Conservation (phyloP, 331 rosid genomes). For the Saraca asoca region DNA sequence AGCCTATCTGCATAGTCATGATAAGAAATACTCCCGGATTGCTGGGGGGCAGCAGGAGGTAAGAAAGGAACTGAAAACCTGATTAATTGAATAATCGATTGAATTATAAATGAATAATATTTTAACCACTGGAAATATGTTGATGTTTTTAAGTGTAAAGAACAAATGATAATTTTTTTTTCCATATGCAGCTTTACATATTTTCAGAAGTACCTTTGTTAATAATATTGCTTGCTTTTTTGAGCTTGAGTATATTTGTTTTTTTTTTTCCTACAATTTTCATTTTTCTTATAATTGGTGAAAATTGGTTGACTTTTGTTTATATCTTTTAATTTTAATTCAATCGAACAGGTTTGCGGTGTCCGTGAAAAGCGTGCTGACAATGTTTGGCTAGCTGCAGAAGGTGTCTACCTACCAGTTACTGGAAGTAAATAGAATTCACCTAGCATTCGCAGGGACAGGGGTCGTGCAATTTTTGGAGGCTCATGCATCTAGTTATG, state of each 20-base stretch:
- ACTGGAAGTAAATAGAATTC: constrained; percentile 62
- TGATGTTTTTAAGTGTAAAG: neutral
- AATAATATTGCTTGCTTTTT: neutral
- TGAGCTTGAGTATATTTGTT: neutral
- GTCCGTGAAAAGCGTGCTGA: constrained; percentile 86
- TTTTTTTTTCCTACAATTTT: neutral
- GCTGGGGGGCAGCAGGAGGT: constrained; percentile 99
- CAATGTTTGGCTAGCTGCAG: constrained; percentile 91
- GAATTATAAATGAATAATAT: neutral
- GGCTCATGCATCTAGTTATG: constrained; percentile 36
- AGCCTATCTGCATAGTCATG: constrained; percentile 79
- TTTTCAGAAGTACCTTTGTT: constrained; percentile 1
- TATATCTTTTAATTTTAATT: constrained; percentile 8
- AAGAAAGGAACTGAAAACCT: constrained; percentile 36
- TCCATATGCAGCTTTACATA: neutral
- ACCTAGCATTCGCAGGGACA: constrained; percentile 25
- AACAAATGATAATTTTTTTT: neutral
- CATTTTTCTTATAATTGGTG: neutral
- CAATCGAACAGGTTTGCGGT: constrained; percentile 71
- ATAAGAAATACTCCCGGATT: constrained; percentile 86
- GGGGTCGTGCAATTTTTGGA: constrained; percentile 39
- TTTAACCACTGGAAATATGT: too few species aligned
- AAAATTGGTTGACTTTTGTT: constrained; percentile 11
- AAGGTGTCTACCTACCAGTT: constrained; percentile 91
- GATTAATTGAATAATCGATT: neutral